phyloP scores from a whole-genome alignment of 371 early-diverging fungal species.

The Mucor indicus region DNA sequence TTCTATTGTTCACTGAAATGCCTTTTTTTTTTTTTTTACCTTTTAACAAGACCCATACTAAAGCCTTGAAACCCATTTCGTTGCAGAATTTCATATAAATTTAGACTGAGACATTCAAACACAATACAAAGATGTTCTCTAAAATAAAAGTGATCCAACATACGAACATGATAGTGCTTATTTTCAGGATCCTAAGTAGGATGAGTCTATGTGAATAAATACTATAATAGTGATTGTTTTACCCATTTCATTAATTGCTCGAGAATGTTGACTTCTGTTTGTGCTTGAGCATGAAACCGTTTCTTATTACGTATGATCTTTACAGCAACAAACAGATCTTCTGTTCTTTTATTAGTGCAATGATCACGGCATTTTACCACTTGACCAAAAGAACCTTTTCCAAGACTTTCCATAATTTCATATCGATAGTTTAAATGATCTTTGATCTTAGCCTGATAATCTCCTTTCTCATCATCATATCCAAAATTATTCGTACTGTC shows the following conservation, averaged over 20 bases:
- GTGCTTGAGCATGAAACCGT: conserved; percentile 79
- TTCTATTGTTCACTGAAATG: too few species aligned
- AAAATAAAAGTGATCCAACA: conserved; percentile 91
- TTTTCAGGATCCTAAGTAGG: conserved; percentile 73
- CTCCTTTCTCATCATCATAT: conserved; percentile 80
- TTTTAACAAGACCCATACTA: conserved; percentile 76
- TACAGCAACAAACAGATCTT: conserved; percentile 65
- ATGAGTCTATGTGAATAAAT: not conserved
- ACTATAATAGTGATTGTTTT: not conserved
- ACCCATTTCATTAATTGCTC: conserved; percentile 51
- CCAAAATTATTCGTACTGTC: conserved; percentile 60
- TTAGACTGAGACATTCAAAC: conserved; percentile 92
- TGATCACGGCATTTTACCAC: conserved; percentile 79
- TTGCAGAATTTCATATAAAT: conserved; percentile 96
- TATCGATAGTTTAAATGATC: conserved; percentile 80
- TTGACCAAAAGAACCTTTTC: conserved; percentile 89
- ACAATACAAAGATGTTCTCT: conserved; percentile 95
- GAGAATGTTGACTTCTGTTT: conserved; percentile 77
- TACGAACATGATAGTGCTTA: conserved; percentile 77
- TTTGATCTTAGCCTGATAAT: conserved; percentile 62
- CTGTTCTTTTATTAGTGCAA: conserved; percentile 36
- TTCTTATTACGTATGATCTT: conserved; percentile 86
- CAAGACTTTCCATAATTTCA: conserved; percentile 71
- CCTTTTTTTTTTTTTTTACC: conserved; percentile 29
- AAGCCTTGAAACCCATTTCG: conserved; percentile 91